phyloP scores from a whole-genome alignment of 495 filamentous ascomycete genomes.

The Trichoderma gamsii region DNA sequence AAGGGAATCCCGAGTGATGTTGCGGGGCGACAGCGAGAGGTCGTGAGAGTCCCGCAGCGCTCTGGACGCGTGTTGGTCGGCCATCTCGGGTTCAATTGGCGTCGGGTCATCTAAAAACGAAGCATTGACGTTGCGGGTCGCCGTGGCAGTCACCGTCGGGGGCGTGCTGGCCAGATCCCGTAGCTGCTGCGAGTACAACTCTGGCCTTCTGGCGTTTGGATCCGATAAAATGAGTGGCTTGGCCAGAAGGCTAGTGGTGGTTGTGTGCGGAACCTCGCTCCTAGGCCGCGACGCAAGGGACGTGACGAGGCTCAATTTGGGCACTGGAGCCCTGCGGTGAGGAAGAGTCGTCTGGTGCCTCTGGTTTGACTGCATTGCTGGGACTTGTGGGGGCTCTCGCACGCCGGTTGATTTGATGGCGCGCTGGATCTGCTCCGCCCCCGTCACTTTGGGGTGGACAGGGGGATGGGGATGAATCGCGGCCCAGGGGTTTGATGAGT shows the following conservation, averaged over 20 bases:
- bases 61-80: conserved; percentile 6
- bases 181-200: conserved; percentile 1
- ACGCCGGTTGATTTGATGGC: conserved; percentile 13
- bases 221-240: conserved; percentile 11
- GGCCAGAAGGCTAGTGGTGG: conserved; percentile 7
- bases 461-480: neutral
- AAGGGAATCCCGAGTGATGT: conserved; percentile 76
- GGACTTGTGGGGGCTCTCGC: conserved; percentile 3
- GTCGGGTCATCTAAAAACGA: conserved; percentile 15
- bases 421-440: conserved; percentile 13
- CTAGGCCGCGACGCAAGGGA: conserved; percentile 13
- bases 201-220: conserved; percentile 10
- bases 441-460: conserved; percentile 2
- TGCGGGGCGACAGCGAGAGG: conserved; percentile 66
- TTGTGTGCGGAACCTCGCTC: conserved; percentile 11
- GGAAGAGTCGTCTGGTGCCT: conserved; percentile 1
- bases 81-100: conserved; percentile 15
- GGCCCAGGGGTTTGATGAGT: neutral
- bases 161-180: conserved; percentile 1
- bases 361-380: neutral
- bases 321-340: neutral
- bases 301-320: conserved; percentile 14
- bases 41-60: conserved; percentile 72
- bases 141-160: neutral
- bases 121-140: conserved; percentile 12